Conservation (phyloP, 176 grass and related monocot genomes). For the Oryza meridionalis region DNA sequence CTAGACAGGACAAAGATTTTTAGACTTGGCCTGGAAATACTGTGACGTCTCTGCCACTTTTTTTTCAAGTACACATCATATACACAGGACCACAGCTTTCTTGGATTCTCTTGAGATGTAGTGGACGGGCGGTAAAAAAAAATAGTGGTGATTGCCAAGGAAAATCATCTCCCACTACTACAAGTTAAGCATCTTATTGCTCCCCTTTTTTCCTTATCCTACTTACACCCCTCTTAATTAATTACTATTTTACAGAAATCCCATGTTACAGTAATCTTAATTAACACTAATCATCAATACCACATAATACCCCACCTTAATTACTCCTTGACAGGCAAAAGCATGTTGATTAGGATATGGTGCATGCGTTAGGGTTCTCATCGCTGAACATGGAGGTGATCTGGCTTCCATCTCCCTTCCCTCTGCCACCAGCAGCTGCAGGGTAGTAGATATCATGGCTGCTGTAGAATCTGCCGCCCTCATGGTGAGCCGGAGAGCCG, state of each 20-base stretch:
- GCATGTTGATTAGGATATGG: slow-evolving; percentile 47
- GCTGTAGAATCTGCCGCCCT: slow-evolving; percentile 37
- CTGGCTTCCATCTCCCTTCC: slow-evolving; percentile 58
- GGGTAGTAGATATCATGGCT: slow-evolving; percentile 39
- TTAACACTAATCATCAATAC: slow-evolving; percentile 8
- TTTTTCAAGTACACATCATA: background rate
- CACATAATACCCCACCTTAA: background rate
- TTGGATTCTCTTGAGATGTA: slow-evolving; percentile 34
- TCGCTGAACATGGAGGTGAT: slow-evolving; percentile 78
- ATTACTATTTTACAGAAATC: background rate
- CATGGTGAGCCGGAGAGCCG: slow-evolving; percentile 33
- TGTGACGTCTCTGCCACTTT: slow-evolving; percentile 17
- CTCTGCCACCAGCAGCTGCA: background rate
- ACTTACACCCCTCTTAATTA: background rate
- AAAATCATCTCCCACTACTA: slow-evolving; percentile 47
- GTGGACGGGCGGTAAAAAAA: background rate
- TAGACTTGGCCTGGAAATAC: slow-evolving; percentile 1
- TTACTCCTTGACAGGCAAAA: slow-evolving; percentile 16
- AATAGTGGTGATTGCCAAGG: slow-evolving; percentile 27
- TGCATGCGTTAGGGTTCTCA: slow-evolving; percentile 77
- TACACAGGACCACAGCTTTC: slow-evolving; percentile 32
- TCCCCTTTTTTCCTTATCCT: slow-evolving; percentile 7
- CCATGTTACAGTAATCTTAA: background rate
- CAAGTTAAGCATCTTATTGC: slow-evolving; percentile 41
- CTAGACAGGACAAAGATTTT: background rate